Conservation (phyloP, 2,329 filamentous ascomycete genomes). For the Beauveria asiatica region DNA sequence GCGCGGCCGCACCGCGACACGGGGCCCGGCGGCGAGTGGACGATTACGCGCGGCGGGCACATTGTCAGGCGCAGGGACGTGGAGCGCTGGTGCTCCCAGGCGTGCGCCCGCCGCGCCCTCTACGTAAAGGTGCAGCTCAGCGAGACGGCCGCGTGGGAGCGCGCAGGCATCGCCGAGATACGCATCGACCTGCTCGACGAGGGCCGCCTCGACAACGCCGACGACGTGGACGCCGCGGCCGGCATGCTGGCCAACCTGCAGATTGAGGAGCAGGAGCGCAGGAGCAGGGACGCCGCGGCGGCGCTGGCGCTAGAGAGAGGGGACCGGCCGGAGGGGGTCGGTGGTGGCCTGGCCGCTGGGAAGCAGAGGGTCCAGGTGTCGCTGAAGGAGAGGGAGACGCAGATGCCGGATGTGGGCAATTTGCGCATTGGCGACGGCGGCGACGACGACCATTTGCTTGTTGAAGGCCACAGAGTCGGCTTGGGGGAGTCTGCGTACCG, state of each 20-base stretch:
- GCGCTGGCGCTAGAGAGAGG: constrained; percentile 45
- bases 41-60: constrained; percentile 49
- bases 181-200: constrained; percentile 61
- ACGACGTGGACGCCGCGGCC: constrained; percentile 30
- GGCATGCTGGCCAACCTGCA: constrained; percentile 32
- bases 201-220: constrained; percentile 32
- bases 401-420: constrained; percentile 16
- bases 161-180: constrained; percentile 49
- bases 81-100: constrained; percentile 79
- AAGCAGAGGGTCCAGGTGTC: constrained; percentile 35
- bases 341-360: constrained; percentile 4
- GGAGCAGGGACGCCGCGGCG: constrained; percentile 29
- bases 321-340: constrained; percentile 15
- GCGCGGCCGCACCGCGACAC: constrained; percentile 50
- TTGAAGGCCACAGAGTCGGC: constrained; percentile 44
- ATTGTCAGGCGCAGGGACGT: constrained; percentile 65
- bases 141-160: constrained; percentile 78
- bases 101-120: constrained; percentile 69
- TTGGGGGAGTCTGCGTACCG: constrained; percentile 15
- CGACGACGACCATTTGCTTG: constrained; percentile 31
- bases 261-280: constrained; percentile 35
- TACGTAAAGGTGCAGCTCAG: constrained; percentile 85
- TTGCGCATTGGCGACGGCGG: constrained; percentile 6
- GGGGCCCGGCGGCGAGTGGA: constrained; percentile 54
- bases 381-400: constrained; percentile 43